These are phyloP conservation scores for Cystofilobasidium capitatum DNA, from an alignment of 768 basidiomycete genomes.

Conservation along the genomic window DNA sequence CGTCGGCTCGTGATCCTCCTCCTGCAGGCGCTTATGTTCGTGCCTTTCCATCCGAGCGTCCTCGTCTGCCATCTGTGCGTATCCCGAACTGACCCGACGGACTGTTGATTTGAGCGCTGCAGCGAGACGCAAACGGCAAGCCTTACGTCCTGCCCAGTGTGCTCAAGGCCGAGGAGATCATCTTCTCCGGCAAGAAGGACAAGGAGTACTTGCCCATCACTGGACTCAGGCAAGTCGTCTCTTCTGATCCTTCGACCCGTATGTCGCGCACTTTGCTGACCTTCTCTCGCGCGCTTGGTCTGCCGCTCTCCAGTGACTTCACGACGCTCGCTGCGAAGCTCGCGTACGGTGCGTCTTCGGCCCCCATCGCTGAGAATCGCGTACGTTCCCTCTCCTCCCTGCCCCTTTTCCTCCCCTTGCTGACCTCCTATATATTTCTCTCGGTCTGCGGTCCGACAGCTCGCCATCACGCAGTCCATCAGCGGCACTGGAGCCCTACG, in stretches of 20 bases:
- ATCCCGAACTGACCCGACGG: not conserved
- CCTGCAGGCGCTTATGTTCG: constrained; percentile 23
- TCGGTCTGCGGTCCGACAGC: constrained; percentile 42
- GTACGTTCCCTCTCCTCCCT: constrained; percentile 40
- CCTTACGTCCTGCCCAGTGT: constrained; percentile 86
- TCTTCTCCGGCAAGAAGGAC: constrained; percentile 59
- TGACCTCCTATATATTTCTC: not conserved
- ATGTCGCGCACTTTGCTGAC: not conserved
- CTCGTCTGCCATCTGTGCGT: not conserved
- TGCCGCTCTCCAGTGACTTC: constrained; percentile 49
- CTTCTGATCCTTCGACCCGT: not conserved
- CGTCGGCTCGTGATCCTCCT: not conserved
- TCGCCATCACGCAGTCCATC: constrained; percentile 83
- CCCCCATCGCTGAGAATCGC: constrained; percentile 55
- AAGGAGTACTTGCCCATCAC: constrained; percentile 97
- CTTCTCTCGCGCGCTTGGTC: not conserved
- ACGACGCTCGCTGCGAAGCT: constrained; percentile 77
- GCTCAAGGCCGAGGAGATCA: constrained; percentile 73
- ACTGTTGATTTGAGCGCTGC: not conserved
- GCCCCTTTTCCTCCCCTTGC: constrained; percentile 37
- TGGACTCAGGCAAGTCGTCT: constrained; percentile 48
- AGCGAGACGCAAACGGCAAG: constrained; percentile 81
- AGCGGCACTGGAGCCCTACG: constrained; percentile 96
- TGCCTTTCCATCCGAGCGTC: not conserved
- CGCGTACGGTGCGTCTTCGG: constrained; percentile 77